Evolutionary conservation across 1,139 yeast species (phyloP).

Genomic region (Kodamaea arcana): DNA sequence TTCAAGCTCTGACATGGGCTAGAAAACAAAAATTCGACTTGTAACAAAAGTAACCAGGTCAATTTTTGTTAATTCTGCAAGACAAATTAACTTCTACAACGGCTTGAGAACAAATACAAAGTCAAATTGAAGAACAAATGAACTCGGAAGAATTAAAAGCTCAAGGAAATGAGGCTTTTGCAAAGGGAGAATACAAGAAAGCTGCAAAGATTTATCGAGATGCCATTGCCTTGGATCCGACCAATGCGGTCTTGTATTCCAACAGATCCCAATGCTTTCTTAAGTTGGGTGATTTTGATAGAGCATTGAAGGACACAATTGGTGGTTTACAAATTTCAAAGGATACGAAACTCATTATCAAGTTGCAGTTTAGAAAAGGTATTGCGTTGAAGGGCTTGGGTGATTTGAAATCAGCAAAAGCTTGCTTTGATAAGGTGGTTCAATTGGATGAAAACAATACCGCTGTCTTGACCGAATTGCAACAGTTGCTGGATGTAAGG

Average conservation of each 20-base stretch:
- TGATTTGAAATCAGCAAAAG: constrained; percentile 27
- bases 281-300: constrained; percentile 49
- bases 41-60: neutral
- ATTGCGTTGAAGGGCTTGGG: constrained; percentile 38
- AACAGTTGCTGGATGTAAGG: constrained; percentile 6
- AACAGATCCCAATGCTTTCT: constrained; percentile 76
- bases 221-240: constrained; percentile 56
- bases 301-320: constrained; percentile 61
- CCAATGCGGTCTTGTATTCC: constrained; percentile 64
- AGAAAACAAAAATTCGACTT: neutral
- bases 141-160: constrained; percentile 31
- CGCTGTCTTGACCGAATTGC: constrained; percentile 28
- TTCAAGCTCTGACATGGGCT: constrained; percentile 41
- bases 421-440: constrained; percentile 40
- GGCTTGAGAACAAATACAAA: neutral
- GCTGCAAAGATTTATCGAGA: constrained; percentile 65
- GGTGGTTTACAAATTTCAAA: constrained; percentile 47
- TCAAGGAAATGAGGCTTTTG: constrained; percentile 68
- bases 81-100: no score
- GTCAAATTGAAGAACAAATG: constrained; percentile 1
- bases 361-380: constrained; percentile 58
- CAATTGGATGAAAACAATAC: constrained; percentile 42
- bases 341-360: constrained; percentile 32
- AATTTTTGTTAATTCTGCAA: no score
- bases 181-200: constrained; percentile 43